Conservation (phyloP, 1,284 basidiomycete species). For the Irpex rosettiformis region DNA sequence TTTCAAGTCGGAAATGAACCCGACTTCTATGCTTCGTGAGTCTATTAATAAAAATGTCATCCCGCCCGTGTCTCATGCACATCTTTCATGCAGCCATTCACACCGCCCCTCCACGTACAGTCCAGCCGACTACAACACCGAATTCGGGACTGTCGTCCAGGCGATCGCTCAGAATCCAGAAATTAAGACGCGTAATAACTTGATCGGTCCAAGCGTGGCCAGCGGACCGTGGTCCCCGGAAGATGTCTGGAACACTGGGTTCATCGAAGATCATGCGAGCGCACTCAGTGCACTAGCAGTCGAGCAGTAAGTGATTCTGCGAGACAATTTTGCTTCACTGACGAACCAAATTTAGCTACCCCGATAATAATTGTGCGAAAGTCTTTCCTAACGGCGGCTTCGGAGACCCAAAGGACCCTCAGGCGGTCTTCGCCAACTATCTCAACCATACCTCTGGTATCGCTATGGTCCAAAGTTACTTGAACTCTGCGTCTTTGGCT, state of each 20-base stretch:
- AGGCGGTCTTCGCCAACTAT: constrained; percentile 47
- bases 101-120: constrained; percentile 16
- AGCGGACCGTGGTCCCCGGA: constrained; percentile 26
- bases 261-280: constrained; percentile 32
- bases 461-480: constrained; percentile 42
- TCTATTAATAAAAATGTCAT: background rate
- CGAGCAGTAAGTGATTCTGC: constrained; percentile 37
- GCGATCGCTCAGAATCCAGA: constrained; percentile 34
- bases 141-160: constrained; percentile 40
- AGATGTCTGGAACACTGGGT: constrained; percentile 42
- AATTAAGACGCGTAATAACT: constrained; percentile 23
- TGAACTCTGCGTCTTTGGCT: constrained; percentile 40
- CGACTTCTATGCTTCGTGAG: constrained; percentile 45
- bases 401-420: constrained; percentile 31
- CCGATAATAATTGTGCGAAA: constrained; percentile 31
- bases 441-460: constrained; percentile 49
- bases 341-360: constrained; percentile 36
- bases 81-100: constrained; percentile 12
- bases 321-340: background rate
- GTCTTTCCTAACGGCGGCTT: constrained; percentile 22
- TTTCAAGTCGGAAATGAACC: constrained; percentile 68
- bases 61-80: background rate
- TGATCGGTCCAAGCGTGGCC: constrained; percentile 18
- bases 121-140: constrained; percentile 22
- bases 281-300: constrained; percentile 39